Base-by-base conservation (phyloP, 345 rosid genomes). In the Aegle marmelos region DNA sequence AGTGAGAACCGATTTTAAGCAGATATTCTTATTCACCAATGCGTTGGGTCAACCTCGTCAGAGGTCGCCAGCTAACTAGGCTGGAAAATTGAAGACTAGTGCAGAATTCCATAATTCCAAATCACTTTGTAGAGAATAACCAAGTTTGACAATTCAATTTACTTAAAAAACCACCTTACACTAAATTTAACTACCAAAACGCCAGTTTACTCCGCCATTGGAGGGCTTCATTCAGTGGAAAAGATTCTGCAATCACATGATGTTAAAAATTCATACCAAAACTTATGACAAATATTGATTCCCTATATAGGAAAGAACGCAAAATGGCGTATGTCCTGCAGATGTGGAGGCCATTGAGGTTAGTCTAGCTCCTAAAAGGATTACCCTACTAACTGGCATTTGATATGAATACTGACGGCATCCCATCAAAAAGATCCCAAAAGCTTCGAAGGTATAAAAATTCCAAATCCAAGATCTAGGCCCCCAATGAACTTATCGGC, bases 341-440 rank as follows among this genome's bases (percentile, higher is more conserved):
- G 33, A 48, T 16, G 78, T 31, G 27, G 21, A 31, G 71, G 63
- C 74, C 66, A 74, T 28, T 74, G 68, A 36, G 81, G 84, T 85
- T 75, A 82, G 78, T 78, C 78, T 63, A 62, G 56, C 73, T 63
- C 74, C 81, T 66, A 34, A 62, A 62, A 33, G 45, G 48, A 25
- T 72, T 41, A 41, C 70, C 70, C 58, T 63, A 7, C 30, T 75
- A 77, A 79, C 68, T 72, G 76, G 76, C 66, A 61, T 53, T 68
- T 28, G 64, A 48, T n/a, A 76, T 45, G 59, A 67, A 36, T 73
- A 59, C 59, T 2, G 33, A 64, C 28, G 37, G 78, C 72, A 76
- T 74, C 81, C 70, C 67, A 60, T 80, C 70, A 76, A 72, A 69
- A 56, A 56, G 28, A 79, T 48, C 27, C 66, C 34, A 59, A 68